These are phyloP conservation scores for Spiromastix sp. DNA, from an alignment of 2,329 filamentous ascomycete species.

Conservation along the genomic window DNA sequence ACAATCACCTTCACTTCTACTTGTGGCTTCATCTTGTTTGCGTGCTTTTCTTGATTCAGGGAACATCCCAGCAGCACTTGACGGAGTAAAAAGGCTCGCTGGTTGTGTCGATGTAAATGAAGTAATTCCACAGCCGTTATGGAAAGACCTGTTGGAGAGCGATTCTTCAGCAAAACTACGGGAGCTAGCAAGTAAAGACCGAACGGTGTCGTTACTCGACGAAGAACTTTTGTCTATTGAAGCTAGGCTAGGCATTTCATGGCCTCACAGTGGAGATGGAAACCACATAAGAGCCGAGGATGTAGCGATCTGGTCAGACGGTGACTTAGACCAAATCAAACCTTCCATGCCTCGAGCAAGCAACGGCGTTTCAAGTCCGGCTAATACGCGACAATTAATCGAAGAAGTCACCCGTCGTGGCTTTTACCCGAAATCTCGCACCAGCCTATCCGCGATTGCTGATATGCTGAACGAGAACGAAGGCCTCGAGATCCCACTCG, in stretches of 20 bases:
- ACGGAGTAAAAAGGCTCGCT: slow-evolving; percentile 18
- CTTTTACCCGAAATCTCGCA: slow-evolving; percentile 20
- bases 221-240: slow-evolving; percentile 20
- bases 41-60: slow-evolving; percentile 16
- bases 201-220: slow-evolving; percentile 18
- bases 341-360: slow-evolving; percentile 9
- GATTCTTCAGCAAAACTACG: slow-evolving; percentile 14
- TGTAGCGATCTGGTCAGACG: slow-evolving; percentile 5
- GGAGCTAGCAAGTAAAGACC: slow-evolving; percentile 15
- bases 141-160: slow-evolving; percentile 11
- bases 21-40: slow-evolving; percentile 18
- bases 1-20: neutral
- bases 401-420: slow-evolving; percentile 12
- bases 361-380: slow-evolving; percentile 6
- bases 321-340: slow-evolving; percentile 2
- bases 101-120: slow-evolving; percentile 12
- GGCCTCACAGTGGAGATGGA: slow-evolving; percentile 13
- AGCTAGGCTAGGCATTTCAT: slow-evolving; percentile 20
- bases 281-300: slow-evolving; percentile 13
- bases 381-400: neutral
- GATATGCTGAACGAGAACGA: slow-evolving; percentile 26
- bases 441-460: slow-evolving; percentile 18
- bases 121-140: slow-evolving; percentile 12
- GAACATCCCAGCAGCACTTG: slow-evolving; percentile 15
- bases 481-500: slow-evolving; percentile 18